Base-by-base conservation (phyloP, 768 basidiomycete species). In the Pulveroboletus sp. region DNA sequence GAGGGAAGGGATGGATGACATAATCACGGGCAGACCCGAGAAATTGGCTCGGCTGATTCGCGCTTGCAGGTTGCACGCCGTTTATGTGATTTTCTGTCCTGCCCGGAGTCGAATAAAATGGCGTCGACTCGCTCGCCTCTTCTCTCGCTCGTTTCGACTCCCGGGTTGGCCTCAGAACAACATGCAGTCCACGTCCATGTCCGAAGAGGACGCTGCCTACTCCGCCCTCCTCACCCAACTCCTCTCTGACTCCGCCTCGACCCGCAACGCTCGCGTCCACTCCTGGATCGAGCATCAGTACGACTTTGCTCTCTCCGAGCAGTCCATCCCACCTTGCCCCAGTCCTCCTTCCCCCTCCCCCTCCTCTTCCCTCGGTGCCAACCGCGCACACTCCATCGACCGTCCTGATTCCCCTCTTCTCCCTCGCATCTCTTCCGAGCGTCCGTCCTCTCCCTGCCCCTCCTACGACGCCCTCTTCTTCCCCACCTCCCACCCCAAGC, bases 261-360 rank as follows among this genome's bases (percentile, higher is more conserved):
- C 60, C 0, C 67, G 66, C 56, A 57, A 68, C 6, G 63, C 65
- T 0, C 61, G 66, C 7, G 62, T 68, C 0, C 68, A 68, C 36
- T 69, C 66, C 1, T 68, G 66, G 66, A 68, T 68, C 21, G 66
- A 68, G 38, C 68, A 69, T 27, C 66, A 68, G n/a, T 68, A 68
- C 43, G 68, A 68, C 57, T 68, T 67, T 61, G 66, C 60, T 15
- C 51, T 67, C 28, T 58, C 66, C 2, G 66, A 67, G n/a, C 60
- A 58, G 2, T 1, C 39, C 2, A 49, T 11, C 28, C 11, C 50
- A 40, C 18, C 36, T 17, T 48, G 48, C 2, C 54, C 62, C 2
- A 62, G 52, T 10, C 39, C 59, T 0, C 58, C 67, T 1, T 66
- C 66, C 0, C 65, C 66, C 0, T 66, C 67, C 0, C 65, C 64